Evolutionary conservation across 768 basidiomycete genomes (phyloP).

Genomic region (Podaxis pistillaris): DNA sequence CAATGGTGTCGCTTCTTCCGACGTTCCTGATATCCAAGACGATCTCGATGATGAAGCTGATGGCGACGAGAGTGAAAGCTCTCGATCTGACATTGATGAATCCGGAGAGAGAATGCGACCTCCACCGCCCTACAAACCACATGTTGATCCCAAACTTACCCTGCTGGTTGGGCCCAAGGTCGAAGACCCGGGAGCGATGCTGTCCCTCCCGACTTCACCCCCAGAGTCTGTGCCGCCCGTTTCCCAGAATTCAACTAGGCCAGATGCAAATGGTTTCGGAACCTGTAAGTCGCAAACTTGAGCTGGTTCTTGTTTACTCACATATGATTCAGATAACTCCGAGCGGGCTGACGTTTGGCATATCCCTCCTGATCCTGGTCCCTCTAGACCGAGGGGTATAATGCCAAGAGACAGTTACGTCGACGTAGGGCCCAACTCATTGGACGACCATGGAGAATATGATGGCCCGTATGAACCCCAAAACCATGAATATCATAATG

Average conservation of each 20-base stretch:
- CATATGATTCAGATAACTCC: neutral
- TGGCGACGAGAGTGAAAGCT: conserved; percentile 1
- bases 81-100: conserved; percentile 10
- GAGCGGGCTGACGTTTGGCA: neutral
- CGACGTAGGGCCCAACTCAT: neutral
- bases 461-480: neutral
- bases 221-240: neutral
- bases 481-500: neutral
- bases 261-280: neutral
- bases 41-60: neutral
- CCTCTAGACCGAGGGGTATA: neutral
- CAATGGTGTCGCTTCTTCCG: neutral
- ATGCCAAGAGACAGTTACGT: neutral
- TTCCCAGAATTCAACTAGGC: neutral
- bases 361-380: neutral
- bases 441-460: neutral
- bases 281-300: neutral
- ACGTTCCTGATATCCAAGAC: neutral
- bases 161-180: conserved; percentile 2
- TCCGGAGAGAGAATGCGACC: conserved; percentile 6
- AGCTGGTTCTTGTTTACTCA: neutral
- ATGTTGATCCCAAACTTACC: neutral
- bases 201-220: neutral
- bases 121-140: conserved; percentile 1
- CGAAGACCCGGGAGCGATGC: neutral